Evolutionary conservation across 2,329 filamentous ascomycete genomes (phyloP), one percentile per base, ranked within the genome.

Genomic region (Talaromyces atroroseus): DNA sequence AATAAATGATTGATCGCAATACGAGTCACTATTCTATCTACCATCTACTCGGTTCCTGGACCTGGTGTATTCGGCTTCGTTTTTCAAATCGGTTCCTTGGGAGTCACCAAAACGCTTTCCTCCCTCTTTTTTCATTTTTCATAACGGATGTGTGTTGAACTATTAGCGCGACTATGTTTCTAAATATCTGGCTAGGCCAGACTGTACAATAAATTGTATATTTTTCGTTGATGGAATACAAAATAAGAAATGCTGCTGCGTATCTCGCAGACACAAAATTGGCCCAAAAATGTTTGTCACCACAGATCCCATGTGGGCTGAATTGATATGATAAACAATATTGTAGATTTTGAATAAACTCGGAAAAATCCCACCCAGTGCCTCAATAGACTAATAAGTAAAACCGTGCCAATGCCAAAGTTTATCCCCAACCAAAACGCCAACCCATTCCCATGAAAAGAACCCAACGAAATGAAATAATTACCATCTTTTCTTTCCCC

Each of bases 1-100:
- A 81, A 73, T 86, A 78, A 63, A 63, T 53, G 45, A 38, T 44
- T 59, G 29, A 8, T 50, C 32, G 14, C 23, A 12, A 3, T 44
- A 7, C n/a, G 38, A 16, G 2, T 20, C 38, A 20, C 6, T 18
- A 18, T 8, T 40, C 36, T 18, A 18, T 40, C n/a, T 4, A 4
- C 24, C n/a, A 10, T 34, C 36, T 38, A 34, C 36, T 38, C 16
- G 5, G 10, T 34, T 38, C n/a, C 5, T n/a, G n/a, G 36, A 40
- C n/a, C 38, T 26, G 40, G 46, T 24, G 24, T 38, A 51, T 47
- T 44, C 16, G 49, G 38, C 49, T 52, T 32, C 24, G 38, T 34
- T 14, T 12, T 20, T 47, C 2, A 10, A 23, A 5, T 44, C 5
- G 32, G 32, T 36, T 16, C 42, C 8, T 5, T 24, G 6, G 2